These are phyloP conservation scores for Monosporascus sp. DNA, from an alignment of 2,329 filamentous ascomycete genomes.

Conservation along the genomic window DNA sequence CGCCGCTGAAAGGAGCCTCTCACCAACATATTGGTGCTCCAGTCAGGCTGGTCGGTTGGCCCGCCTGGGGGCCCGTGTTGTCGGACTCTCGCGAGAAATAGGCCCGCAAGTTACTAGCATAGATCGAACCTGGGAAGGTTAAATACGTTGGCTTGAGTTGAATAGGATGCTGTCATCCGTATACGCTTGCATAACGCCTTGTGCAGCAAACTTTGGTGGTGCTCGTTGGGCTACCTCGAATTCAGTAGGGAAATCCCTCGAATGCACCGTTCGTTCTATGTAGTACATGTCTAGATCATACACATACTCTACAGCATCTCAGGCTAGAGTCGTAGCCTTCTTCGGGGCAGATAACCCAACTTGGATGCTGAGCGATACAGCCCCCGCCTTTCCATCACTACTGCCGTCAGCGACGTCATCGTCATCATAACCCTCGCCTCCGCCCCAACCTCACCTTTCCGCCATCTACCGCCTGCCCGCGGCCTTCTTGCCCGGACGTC, in stretches of 20 bases:
- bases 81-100: no score
- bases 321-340: not conserved
- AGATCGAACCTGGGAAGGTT: no score
- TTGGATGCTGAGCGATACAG: not conserved
- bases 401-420: not conserved
- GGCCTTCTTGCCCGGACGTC: not conserved
- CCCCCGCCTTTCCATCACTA: not conserved
- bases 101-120: no score
- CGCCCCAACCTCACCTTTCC: not conserved
- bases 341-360: not conserved
- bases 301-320: no score
- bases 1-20: no score
- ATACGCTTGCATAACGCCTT: not conserved
- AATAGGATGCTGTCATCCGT: no score
- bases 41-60: no score
- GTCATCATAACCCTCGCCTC: not conserved
- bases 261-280: not conserved
- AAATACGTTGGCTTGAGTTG: no score
- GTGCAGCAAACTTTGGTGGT: not conserved
- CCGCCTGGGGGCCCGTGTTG: no score
- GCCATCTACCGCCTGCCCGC: slow-evolving; percentile 3
- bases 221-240: no score
- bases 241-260: no score
- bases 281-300: not conserved
- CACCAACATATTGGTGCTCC: no score